Evolutionary conservation across 176 grass and related monocot genomes (phyloP), one percentile per base, ranked within the genome.

Genomic region (Poa pratensis): DNA sequence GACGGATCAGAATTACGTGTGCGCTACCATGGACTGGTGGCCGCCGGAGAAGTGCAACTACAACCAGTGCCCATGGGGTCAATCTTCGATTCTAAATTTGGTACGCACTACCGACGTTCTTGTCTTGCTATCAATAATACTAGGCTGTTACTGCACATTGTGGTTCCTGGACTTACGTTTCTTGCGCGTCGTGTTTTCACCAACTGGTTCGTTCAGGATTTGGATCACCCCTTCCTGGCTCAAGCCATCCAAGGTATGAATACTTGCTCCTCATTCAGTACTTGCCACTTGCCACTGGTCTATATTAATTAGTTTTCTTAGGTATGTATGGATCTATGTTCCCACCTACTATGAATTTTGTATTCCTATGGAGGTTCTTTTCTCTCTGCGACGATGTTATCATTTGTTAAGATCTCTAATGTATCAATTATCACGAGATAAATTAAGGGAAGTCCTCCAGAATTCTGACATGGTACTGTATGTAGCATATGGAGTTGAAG

Each of bases 11-110:
- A 89, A 82, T 77, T 99, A 91, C 69, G 66, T 99, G n/a, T 99
- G 97, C 23, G 94, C 94, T 12, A 99, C 97, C 30, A 89, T 99
- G 24, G 97, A 99, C 88, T 99, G 97, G 97, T 99, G 97, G 97
- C 97, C 97, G 7, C 90, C 88, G 14, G 91, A 96, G 83, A 99
- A 99, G 86, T 99, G 97, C 37, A 99, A 96, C 85, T 99, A 99
- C 66, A 89, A 99, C 83, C 97, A 96, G 64, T 99, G 97, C 23
- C 94, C 97, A 37, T 99, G 97, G 97, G 94, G 91, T 30, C 83
- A 96, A 69, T 87, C 97, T 53, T 99, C 97, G 9, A 84, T 90
- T 88, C 90, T 99, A 24, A 99, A 99, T 87, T 70, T 99, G 94
- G 96, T 96, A 88, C 34, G 76, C 32, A 16, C 49, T 16, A 16